phyloP scores from a whole-genome alignment of 1,139 yeast genomes.

The Pichia sp. region DNA sequence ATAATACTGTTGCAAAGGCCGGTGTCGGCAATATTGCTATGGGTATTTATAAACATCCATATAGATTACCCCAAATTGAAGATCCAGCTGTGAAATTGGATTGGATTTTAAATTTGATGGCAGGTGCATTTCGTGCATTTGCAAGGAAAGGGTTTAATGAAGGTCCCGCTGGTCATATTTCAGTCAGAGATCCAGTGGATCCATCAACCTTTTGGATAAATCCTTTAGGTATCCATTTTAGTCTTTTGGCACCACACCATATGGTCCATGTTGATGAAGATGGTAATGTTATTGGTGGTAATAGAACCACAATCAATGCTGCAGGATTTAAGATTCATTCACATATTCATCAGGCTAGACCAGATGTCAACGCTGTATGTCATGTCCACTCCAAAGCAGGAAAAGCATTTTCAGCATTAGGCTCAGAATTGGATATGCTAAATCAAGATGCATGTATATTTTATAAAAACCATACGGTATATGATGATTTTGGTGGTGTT shows the following conservation, averaged over 20 bases:
- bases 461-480: slow-evolving; percentile 56
- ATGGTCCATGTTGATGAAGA: slow-evolving; percentile 64
- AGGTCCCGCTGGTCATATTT: slow-evolving; percentile 74
- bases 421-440: slow-evolving; percentile 61
- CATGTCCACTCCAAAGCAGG: slow-evolving; percentile 70
- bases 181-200: slow-evolving; percentile 64
- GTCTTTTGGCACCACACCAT: slow-evolving; percentile 56
- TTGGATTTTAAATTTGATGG: slow-evolving; percentile 63
- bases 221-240: slow-evolving; percentile 64
- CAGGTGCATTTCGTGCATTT: slow-evolving; percentile 69
- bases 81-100: slow-evolving; percentile 41
- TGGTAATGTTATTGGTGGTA: slow-evolving; percentile 46
- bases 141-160: slow-evolving; percentile 61
- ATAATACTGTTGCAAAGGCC: too few relatives aligned
- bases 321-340: slow-evolving; percentile 77
- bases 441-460: slow-evolving; percentile 68
- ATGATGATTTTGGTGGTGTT: slow-evolving; percentile 62
- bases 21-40: slow-evolving; percentile 17
- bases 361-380: slow-evolving; percentile 74
- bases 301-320: slow-evolving; percentile 47
- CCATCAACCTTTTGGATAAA: slow-evolving; percentile 68
- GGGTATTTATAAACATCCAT: slow-evolving; percentile 23
- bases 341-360: slow-evolving; percentile 62
- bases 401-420: slow-evolving; percentile 64
- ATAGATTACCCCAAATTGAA: slow-evolving; percentile 35